phyloP scores from a whole-genome alignment of 306 rosid species.

The Gleditsia sinensis region DNA sequence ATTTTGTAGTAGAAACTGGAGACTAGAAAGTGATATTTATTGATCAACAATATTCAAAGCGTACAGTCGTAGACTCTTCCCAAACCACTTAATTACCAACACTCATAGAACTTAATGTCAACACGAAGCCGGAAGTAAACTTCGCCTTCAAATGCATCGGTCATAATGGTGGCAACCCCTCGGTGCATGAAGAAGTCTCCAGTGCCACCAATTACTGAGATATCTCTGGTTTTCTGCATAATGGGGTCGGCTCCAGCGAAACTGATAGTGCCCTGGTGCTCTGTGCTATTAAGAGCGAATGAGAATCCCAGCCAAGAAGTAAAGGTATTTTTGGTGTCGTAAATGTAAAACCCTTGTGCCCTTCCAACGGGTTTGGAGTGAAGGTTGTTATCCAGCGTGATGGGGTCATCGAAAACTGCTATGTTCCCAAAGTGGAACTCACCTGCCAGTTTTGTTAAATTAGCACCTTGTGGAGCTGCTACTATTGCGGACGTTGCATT shows the following conservation, averaged over 20 bases:
- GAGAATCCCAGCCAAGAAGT: constrained; percentile 73
- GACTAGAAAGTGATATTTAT: not conserved
- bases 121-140: constrained; percentile 70
- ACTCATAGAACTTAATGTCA: constrained; percentile 69
- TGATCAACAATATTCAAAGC: not conserved
- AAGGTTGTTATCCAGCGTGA: constrained; percentile 69
- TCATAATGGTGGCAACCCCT: constrained; percentile 70
- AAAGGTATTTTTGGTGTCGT: constrained; percentile 60
- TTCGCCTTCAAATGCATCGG: constrained; percentile 75
- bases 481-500: constrained; percentile 82
- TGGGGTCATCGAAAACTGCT: constrained; percentile 72
- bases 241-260: constrained; percentile 70
- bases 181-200: constrained; percentile 84
- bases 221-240: constrained; percentile 57
- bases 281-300: constrained; percentile 50
- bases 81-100: too few relatives aligned
- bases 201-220: constrained; percentile 71
- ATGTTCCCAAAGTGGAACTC: constrained; percentile 67
- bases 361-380: constrained; percentile 74
- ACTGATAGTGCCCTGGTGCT: constrained; percentile 55
- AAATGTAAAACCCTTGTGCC: constrained; percentile 78
- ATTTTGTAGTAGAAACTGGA: too few relatives aligned
- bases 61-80: too few relatives aligned
- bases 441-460: constrained; percentile 54
- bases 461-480: constrained; percentile 66